Conservation (phyloP, 306 rosid species). For the Rubus idaeus region DNA sequence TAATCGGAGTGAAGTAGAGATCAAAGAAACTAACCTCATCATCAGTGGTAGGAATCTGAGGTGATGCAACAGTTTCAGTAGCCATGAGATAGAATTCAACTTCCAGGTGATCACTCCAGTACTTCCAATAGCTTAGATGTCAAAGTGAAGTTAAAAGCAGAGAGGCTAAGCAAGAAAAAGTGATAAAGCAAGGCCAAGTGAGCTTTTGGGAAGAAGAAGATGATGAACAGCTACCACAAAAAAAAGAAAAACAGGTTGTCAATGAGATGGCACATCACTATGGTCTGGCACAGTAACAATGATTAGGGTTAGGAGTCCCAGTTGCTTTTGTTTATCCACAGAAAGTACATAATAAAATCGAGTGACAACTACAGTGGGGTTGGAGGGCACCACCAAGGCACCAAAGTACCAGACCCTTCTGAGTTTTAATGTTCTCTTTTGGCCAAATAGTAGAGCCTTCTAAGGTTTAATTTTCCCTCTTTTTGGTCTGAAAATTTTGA, state of each 20-base stretch:
- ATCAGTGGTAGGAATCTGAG: conserved; percentile 43
- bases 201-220: conserved; percentile 32
- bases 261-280: conserved; percentile 62
- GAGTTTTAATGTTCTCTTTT: conserved; percentile 16
- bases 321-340: conserved; percentile 30
- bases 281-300: conserved; percentile 59
- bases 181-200: conserved; percentile 30
- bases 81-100: conserved; percentile 44
- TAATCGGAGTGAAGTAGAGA: conserved; percentile 27
- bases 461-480: conserved; percentile 20
- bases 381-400: conserved; percentile 45
- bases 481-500: conserved; percentile 31
- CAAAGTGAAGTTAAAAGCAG: conserved; percentile 7
- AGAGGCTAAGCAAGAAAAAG: conserved; percentile 17
- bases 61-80: conserved; percentile 40
- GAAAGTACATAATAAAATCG: conserved; percentile 5
- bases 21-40: conserved; percentile 49
- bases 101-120: conserved; percentile 16
- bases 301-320: conserved; percentile 41
- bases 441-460: conserved; percentile 23
- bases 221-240: conserved; percentile 1
- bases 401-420: conserved; percentile 34
- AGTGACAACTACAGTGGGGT: conserved; percentile 39
- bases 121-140: conserved; percentile 12
- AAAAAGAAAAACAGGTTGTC: conserved; percentile 51